phyloP scores from a whole-genome alignment of 495 filamentous ascomycete species.

The Ascobolus immersus region DNA sequence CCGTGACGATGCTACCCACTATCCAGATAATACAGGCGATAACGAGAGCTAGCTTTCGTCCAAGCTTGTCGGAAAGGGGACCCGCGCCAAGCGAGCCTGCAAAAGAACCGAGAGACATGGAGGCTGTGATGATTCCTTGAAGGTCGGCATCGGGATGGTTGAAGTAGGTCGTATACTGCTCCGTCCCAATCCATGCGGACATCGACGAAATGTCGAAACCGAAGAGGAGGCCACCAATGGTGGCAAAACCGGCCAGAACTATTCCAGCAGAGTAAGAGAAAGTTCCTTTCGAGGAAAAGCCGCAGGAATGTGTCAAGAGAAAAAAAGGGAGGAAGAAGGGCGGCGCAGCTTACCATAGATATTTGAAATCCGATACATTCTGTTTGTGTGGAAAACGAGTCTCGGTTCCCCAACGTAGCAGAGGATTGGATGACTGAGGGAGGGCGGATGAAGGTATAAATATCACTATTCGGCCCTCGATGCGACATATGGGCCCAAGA shows the following conservation, averaged over 20 bases:
- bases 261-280: neutral
- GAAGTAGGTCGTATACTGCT: conserved; percentile 40
- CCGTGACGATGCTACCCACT: conserved; percentile 41
- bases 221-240: conserved; percentile 50
- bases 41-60: conserved; percentile 30
- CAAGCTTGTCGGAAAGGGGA: conserved; percentile 37
- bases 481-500: no score
- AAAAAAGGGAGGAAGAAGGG: conserved; percentile 1
- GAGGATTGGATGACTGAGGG: no score
- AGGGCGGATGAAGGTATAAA: no score
- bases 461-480: no score
- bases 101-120: conserved; percentile 56
- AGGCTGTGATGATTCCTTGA: conserved; percentile 27
- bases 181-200: conserved; percentile 43
- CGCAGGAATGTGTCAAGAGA: neutral
- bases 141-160: conserved; percentile 20
- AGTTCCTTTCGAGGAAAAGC: neutral
- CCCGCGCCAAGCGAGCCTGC: conserved; percentile 44
- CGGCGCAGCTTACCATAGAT: no score
- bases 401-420: no score
- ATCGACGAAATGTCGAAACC: conserved; percentile 68
- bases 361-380: no score
- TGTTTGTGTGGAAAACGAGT: no score
- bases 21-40: conserved; percentile 18
- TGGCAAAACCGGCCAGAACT: conserved; percentile 24